Percentiles rank a stretch among this genome's conserved stretches.
Conservation (phyloP, 2,329 filamentous ascomycete species). For the Fusarium concolor region DNA sequence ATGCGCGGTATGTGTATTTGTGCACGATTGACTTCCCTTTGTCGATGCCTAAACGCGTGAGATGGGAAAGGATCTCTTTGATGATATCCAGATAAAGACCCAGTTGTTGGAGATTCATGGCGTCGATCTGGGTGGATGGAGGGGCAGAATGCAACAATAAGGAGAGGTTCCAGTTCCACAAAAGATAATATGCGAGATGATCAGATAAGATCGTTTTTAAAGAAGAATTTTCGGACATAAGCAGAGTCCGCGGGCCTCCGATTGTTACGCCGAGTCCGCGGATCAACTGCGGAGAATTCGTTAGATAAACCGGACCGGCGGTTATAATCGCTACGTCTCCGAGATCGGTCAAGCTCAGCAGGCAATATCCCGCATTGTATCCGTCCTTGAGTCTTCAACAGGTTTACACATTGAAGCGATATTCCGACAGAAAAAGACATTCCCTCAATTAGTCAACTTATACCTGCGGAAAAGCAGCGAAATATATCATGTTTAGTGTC, state of each 20-base stretch:
- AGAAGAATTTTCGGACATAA: not conserved
- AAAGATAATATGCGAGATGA: conserved; percentile 6
- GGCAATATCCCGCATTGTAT: not conserved
- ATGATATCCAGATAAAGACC: conserved; percentile 14
- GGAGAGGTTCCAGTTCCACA: not conserved
- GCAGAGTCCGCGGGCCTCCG: not conserved
- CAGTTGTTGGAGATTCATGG: conserved; percentile 7
- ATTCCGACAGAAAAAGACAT: no score
- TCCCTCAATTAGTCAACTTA: no score
- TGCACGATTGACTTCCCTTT: conserved; percentile 9
- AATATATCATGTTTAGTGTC: no score
- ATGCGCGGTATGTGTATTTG: conserved; percentile 15
- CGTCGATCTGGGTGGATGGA: not conserved
- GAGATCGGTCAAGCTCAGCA: not conserved
- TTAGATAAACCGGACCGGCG: not conserved
- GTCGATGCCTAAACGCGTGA: not conserved
- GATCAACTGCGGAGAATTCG: not conserved
- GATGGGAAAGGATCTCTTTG: not conserved
- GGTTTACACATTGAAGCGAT: no score
- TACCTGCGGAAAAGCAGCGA: no score
- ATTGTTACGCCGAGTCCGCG: not conserved
- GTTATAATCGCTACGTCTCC: not conserved
- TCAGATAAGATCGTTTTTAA: conserved; percentile 12
- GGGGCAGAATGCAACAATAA: not conserved
- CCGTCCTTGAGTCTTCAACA: no score